These are phyloP conservation scores for Mycena filopes DNA, from an alignment of 768 basidiomycete species.

Conservation along the genomic window DNA sequence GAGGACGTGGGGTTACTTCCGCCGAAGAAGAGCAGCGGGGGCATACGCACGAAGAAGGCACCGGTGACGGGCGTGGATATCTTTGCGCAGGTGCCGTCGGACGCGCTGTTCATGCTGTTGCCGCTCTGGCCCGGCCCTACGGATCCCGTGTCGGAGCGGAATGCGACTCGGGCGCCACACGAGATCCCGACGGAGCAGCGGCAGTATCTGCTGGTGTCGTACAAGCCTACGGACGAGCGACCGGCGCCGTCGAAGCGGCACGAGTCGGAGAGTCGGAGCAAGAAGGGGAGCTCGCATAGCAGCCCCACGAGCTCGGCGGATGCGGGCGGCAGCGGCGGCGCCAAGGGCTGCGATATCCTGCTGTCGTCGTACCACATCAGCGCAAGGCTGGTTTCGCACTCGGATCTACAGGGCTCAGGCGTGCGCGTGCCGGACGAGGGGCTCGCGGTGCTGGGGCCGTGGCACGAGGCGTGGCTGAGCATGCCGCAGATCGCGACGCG, in stretches of 20 bases:
- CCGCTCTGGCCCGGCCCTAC: conserved; percentile 87
- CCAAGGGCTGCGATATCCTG: conserved; percentile 59
- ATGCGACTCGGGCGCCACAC: conserved; percentile 38
- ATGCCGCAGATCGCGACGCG: conserved; percentile 52
- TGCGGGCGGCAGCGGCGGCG: conserved; percentile 41
- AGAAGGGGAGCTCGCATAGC: conserved; percentile 54
- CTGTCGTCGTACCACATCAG: conserved; percentile 77
- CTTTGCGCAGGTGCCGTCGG: conserved; percentile 70
- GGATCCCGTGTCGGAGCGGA: conserved; percentile 53
- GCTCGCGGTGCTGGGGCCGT: conserved; percentile 70
- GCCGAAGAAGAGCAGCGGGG: conserved; percentile 49
- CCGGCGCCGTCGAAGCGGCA: conserved; percentile 43
- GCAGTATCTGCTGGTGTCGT: conserved; percentile 84
- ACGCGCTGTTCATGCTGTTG: conserved; percentile 83
- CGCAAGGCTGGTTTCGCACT: conserved; percentile 77
- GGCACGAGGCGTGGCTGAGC: conserved; percentile 62
- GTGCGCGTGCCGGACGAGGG: conserved; percentile 80
- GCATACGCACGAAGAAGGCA: conserved; percentile 32
- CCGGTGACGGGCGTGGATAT: conserved; percentile 47
- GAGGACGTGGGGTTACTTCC: conserved; percentile 83
- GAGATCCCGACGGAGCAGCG: conserved; percentile 62
- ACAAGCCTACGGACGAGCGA: conserved; percentile 61
- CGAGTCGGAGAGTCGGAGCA: conserved; percentile 42
- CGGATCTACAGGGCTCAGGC: conserved; percentile 78
- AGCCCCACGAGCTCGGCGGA: conserved; percentile 51